Conservation (phyloP, 1,284 basidiomycete species). For the Ganoderma leucocontextum region DNA sequence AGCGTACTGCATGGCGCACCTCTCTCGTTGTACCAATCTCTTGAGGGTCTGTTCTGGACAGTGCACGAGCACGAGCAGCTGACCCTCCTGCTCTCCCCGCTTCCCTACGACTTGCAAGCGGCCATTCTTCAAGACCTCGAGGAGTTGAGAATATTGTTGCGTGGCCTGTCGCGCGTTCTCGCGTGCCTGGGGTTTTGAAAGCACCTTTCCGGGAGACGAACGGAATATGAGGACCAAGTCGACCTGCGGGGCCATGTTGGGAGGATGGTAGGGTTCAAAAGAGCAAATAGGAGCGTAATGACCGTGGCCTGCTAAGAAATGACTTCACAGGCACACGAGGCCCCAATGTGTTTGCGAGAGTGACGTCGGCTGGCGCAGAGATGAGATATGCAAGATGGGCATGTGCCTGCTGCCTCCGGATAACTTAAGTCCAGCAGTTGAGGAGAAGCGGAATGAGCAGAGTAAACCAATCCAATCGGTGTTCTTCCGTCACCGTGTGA, state of each 20-base stretch:
- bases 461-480: background rate
- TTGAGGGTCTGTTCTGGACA: constrained; percentile 71
- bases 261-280: constrained; percentile 5
- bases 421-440: background rate
- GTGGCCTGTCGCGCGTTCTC: constrained; percentile 70
- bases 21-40: constrained; percentile 76
- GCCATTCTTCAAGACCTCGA: constrained; percentile 65
- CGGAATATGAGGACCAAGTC: constrained; percentile 79
- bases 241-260: constrained; percentile 55
- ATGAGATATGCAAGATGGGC: background rate
- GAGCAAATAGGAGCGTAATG: constrained; percentile 12
- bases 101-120: constrained; percentile 77
- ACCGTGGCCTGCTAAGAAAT: constrained; percentile 18
- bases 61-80: constrained; percentile 84
- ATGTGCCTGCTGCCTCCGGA: background rate
- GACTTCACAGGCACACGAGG: constrained; percentile 35
- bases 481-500: background rate
- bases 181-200: constrained; percentile 67
- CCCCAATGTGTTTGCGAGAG: constrained; percentile 17
- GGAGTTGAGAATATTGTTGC: constrained; percentile 70
- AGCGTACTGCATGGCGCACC: constrained; percentile 54
- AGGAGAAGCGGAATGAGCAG: background rate
- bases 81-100: constrained; percentile 76
- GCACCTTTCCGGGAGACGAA: constrained; percentile 53
- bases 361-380: constrained; percentile 15